Percentiles rank a stretch among this genome's conserved stretches.
Conservation (phyloP, 2,329 filamentous ascomycete species). For the Sarocladium oryzae region DNA sequence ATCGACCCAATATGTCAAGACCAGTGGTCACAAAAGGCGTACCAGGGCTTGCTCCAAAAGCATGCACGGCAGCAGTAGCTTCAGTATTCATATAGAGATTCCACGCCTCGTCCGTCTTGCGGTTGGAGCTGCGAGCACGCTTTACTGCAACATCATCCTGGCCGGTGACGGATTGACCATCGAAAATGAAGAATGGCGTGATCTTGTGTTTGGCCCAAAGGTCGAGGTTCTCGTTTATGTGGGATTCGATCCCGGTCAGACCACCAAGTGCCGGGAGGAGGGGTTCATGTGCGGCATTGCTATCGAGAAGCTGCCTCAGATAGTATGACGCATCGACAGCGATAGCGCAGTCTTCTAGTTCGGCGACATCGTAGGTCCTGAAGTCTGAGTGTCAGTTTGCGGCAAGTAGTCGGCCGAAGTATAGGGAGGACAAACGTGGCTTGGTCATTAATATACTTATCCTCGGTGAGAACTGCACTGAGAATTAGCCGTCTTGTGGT, state of each 20-base stretch:
- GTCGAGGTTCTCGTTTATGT: slow-evolving; percentile 71
- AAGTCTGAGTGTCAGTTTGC: slow-evolving; percentile 8
- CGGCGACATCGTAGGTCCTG: slow-evolving; percentile 57
- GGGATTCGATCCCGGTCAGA: slow-evolving; percentile 68
- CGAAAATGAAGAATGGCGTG: slow-evolving; percentile 84
- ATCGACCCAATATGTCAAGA: slow-evolving; percentile 7
- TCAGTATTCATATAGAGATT: slow-evolving; percentile 74
- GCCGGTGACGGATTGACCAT: slow-evolving; percentile 73
- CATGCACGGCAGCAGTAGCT: slow-evolving; percentile 71
- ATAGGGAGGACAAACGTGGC: slow-evolving; percentile 18
- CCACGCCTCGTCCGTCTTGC: slow-evolving; percentile 77
- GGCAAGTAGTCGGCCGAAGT: not conserved
- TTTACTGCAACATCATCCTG: slow-evolving; percentile 65
- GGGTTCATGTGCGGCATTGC: slow-evolving; percentile 68
- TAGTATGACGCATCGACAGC: slow-evolving; percentile 90
- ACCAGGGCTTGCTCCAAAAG: slow-evolving; percentile 78
- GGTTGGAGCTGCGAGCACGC: slow-evolving; percentile 57
- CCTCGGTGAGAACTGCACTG: slow-evolving; percentile 28
- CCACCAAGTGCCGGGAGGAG: slow-evolving; percentile 86
- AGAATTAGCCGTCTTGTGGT: not conserved
- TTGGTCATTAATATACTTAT: slow-evolving; percentile 33
- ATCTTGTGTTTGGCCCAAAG: slow-evolving; percentile 64
- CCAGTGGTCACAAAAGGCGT: too few species aligned
- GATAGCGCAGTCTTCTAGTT: slow-evolving; percentile 68
- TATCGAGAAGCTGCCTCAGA: slow-evolving; percentile 70